Base-by-base conservation (phyloP, 164 flowering plant species). In the Berberis vulgaris region DNA sequence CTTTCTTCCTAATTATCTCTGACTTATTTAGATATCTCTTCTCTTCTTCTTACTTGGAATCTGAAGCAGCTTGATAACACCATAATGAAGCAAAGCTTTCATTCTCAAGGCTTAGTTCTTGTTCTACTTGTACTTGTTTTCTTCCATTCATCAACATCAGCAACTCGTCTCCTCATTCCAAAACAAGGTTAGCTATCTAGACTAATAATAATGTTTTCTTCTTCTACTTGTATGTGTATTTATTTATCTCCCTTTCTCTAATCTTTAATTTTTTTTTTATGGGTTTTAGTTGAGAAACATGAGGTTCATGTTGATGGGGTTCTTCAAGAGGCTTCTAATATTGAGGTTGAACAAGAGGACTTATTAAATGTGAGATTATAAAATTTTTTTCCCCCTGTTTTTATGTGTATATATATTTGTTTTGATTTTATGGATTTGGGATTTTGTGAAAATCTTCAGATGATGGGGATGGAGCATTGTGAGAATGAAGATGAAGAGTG, bases 391-490 rank as follows among this genome's bases (percentile, higher is more conserved):
- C n/a, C 4, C 6, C 38, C 3, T 59, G 2, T 5, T 49, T 46
- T 11, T 11, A 26, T 26, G 26, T 26, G 26, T 26, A 26, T 38
- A n/a, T 45, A 5, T 12, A 2, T 2, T 39, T 41, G 6, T 38
- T 13, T 38, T 11, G 5, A 12, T 4, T 13, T 61, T 53, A 7
- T 11, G 53, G 41, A 3, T 54, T 41, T 7, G 41, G 10, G 57
- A 6, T 47, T 54, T 12, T 65, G 1, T 41, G 41, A 26, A 26
- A 26, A 26, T 58, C 50, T 44, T 2, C 72, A 79, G 81, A 45
- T 78, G 72, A 76, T 80, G 86, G 91, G 82, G 6, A 1, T 63
- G 67, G 86, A 82, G 60, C 67, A 69, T 5, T 84, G 91, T 64
- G 67, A 58, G 0, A 71, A 71, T 2, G 74, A 59, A 66, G 85